Evolutionary conservation across 176 grass and related monocot species (phyloP), one percentile per base, ranked within the genome.

Genomic region (Alloteropsis semialata): DNA sequence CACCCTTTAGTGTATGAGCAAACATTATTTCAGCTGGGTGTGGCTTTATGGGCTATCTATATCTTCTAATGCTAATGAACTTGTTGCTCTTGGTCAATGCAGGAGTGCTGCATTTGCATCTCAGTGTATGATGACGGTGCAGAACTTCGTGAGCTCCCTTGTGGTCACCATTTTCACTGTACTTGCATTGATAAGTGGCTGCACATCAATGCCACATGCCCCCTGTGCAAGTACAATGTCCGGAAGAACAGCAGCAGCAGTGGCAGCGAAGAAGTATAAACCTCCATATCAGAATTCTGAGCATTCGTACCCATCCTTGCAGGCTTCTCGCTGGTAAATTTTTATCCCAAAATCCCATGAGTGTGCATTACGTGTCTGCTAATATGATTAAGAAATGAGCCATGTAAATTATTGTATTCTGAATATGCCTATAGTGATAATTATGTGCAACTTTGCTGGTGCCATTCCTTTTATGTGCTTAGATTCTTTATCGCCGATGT

Each of bases 101-200:
- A 95, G 93, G 93, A 92, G 80, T 95, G 93, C 19, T 95, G 90
- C 62, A 90, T 95, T 82, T 95, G 93, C 83, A 79, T 95, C 28
- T 85, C 87, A 0, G 72, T 82, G 0, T 95, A 92, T 34, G 90
- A 95, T 24, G 90, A 95, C 55, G 93, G 93, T 39, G 87, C 86
- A 38, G 90, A 92, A 69, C 43, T 95, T 54, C 89, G 89, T 4
- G 90, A 91, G 76, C 93, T 95, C 39, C 93, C 90, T 1, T 95
- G 93, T 75, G 89, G 86, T 1, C 93, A 95, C 62, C 90, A 95
- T 75, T 95, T 95, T 68, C 93, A 95, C 63, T 95, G 83, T 45
- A 33, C 72, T 6, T 95, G 93, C 78, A 92, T 95, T 18, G 87
- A 89, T 57, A 95, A 95, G 72, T 95, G 93, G 93, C 82, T 95